These are phyloP conservation scores for Myxozyma kluyveri DNA, from an alignment of 805 yeast genomes.

Conservation along the genomic window DNA sequence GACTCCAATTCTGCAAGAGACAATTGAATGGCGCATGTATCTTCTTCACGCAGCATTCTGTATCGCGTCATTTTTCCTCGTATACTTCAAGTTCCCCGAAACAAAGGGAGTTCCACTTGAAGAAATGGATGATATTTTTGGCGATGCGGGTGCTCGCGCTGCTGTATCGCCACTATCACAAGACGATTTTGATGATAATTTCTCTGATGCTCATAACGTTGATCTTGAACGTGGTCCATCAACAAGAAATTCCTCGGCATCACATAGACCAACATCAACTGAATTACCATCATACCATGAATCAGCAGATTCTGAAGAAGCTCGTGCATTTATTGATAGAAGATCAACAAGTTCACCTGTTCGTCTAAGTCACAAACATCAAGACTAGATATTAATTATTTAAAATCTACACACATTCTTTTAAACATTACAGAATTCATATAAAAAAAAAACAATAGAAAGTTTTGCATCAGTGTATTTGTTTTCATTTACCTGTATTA, in stretches of 20 bases:
- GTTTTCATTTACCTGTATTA: too few relatives aligned
- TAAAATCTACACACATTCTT: too few relatives aligned
- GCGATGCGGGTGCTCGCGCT: constrained; percentile 49
- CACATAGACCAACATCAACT: constrained; percentile 1
- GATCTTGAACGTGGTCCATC: background rate
- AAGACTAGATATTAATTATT: background rate
- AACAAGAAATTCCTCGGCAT: too few relatives aligned
- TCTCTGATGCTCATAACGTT: constrained; percentile 30
- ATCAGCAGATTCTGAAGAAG: constrained; percentile 14
- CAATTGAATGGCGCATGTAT: constrained; percentile 75
- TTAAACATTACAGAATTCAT: too few relatives aligned
- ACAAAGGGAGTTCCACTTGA: constrained; percentile 85
- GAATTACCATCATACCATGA: background rate
- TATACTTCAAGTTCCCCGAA: constrained; percentile 75
- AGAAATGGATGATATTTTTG: constrained; percentile 89
- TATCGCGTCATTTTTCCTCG: constrained; percentile 67
- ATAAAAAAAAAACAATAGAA: too few relatives aligned
- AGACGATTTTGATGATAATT: constrained; percentile 28
- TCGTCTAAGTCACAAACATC: constrained; percentile 2
- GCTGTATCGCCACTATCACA: constrained; percentile 20
- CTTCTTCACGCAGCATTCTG: constrained; percentile 79
- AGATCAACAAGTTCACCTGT: constrained; percentile 6
- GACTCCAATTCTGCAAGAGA: constrained; percentile 80
- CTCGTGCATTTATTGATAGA: constrained; percentile 16
- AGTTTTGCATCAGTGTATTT: too few relatives aligned